phyloP scores from a whole-genome alignment of 1,284 basidiomycete species.

The Tilletia caries region DNA sequence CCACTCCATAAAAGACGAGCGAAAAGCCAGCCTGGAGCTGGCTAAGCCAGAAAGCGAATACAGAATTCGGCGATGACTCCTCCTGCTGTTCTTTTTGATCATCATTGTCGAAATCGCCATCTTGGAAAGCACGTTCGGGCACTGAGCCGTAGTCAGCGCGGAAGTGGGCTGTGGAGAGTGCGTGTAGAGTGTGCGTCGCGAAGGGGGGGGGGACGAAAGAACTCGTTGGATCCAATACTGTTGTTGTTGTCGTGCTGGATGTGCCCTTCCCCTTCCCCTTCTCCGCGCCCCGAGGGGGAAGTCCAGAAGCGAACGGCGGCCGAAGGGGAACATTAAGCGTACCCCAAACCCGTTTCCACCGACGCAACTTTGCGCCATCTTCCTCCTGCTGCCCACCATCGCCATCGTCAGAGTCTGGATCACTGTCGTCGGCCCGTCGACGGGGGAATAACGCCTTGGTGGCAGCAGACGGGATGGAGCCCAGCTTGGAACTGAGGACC shows the following conservation, averaged over 20 bases:
- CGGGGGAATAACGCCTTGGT: not conserved
- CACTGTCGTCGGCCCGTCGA: not conserved
- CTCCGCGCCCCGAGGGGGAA: too few species aligned
- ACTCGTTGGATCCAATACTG: not conserved
- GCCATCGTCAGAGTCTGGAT: not conserved
- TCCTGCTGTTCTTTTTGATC: too few species aligned
- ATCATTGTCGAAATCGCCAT: too few species aligned
- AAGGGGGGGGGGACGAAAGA: constrained; percentile 1
- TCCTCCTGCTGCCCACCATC: not conserved
- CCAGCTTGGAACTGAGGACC: not conserved
- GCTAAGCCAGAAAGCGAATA: not conserved
- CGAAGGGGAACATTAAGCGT: not conserved
- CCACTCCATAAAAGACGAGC: constrained; percentile 6
- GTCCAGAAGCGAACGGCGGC: too few species aligned
- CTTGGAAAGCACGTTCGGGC: not conserved
- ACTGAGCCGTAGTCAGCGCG: not conserved
- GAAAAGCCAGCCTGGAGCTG: constrained; percentile 6
- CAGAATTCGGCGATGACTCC: not conserved
- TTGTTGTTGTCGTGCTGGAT: too few species aligned
- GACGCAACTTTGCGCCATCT: not conserved
- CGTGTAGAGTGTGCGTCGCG: not conserved
- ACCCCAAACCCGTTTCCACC: not conserved
- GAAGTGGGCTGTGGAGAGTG: not conserved
- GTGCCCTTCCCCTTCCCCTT: not conserved
- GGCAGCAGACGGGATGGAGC: not conserved